Evolutionary conservation across 2,329 filamentous ascomycete species (phyloP).

Genomic region (Arthroderma sp.): DNA sequence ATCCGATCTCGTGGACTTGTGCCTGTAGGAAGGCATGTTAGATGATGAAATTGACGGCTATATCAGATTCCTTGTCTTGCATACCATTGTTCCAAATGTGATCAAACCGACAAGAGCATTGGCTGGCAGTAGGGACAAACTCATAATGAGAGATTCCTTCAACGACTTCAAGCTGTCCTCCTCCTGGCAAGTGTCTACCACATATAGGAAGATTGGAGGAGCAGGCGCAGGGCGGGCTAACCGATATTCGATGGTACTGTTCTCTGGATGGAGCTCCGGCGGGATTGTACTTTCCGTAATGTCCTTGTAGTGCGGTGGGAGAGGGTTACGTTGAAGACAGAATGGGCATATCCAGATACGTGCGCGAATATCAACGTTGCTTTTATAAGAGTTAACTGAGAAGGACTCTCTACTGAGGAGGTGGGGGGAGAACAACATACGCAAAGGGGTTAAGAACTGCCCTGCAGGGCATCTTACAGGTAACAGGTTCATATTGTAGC

Average conservation of each 20-base stretch:
- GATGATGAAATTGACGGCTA: neutral
- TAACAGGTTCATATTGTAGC: conserved; percentile 90
- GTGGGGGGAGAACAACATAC: conserved; percentile 39
- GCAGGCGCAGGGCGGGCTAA: conserved; percentile 50
- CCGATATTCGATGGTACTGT: conserved; percentile 56
- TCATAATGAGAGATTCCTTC: conserved; percentile 56
- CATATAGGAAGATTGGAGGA: conserved; percentile 56
- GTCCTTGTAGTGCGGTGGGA: conserved; percentile 58
- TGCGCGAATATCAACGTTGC: conserved; percentile 54
- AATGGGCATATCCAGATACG: conserved; percentile 59
- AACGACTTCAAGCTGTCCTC: conserved; percentile 55
- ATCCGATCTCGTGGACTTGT: conserved; percentile 95
- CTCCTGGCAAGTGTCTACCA: conserved; percentile 58
- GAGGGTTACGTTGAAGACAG: conserved; percentile 53
- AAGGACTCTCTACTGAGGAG: neutral
- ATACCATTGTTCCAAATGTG: conserved; percentile 77
- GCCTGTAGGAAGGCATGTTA: conserved; percentile 41
- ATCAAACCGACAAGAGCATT: conserved; percentile 54
- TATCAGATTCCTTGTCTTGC: neutral
- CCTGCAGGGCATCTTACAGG: conserved; percentile 90
- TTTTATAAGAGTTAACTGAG: conserved; percentile 17
- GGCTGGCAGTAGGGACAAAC: conserved; percentile 50
- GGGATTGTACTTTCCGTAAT: conserved; percentile 55
- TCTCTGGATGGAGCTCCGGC: conserved; percentile 52
- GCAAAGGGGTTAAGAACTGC: conserved; percentile 96